Conservation (phyloP, 768 basidiomycete species). For the Trametes elegans region DNA sequence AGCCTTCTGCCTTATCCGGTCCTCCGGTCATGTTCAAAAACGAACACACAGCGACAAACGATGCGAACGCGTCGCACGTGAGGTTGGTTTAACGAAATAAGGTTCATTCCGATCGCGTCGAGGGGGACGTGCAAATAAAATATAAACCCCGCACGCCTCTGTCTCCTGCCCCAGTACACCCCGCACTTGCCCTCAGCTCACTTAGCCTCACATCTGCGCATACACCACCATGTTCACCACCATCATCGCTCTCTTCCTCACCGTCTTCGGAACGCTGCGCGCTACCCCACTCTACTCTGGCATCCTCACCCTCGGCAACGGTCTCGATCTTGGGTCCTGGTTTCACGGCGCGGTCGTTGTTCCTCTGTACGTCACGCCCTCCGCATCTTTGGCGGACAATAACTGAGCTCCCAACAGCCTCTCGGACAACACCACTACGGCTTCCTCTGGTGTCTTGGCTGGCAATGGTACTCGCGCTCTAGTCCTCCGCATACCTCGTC, state of each 20-base stretch:
- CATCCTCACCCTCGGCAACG: not conserved
- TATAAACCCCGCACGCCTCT: not conserved
- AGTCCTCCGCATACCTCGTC: too few relatives aligned
- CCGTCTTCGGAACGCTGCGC: not conserved
- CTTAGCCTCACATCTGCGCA: not conserved
- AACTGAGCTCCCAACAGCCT: too few relatives aligned
- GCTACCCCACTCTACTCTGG: not conserved
- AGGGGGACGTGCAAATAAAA: not conserved
- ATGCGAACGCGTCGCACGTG: slow-evolving; percentile 2
- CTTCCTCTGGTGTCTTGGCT: not conserved
- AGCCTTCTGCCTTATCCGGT: not conserved
- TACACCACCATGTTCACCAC: not conserved
- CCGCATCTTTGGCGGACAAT: not conserved
- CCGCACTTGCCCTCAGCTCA: not conserved
- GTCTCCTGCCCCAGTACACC: too few relatives aligned
- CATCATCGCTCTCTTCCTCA: not conserved
- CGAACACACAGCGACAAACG: slow-evolving; percentile 6
- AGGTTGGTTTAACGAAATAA: not conserved
- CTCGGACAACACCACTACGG: not conserved
- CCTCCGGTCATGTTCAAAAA: not conserved
- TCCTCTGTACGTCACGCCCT: slow-evolving; percentile 1
- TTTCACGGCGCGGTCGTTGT: not conserved
- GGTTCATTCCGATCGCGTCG: slow-evolving; percentile 10
- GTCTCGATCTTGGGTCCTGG: not conserved
- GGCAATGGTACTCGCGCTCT: not conserved